phyloP scores from a whole-genome alignment of 352 stramenopile species.

The Phytophthora cajani region DNA sequence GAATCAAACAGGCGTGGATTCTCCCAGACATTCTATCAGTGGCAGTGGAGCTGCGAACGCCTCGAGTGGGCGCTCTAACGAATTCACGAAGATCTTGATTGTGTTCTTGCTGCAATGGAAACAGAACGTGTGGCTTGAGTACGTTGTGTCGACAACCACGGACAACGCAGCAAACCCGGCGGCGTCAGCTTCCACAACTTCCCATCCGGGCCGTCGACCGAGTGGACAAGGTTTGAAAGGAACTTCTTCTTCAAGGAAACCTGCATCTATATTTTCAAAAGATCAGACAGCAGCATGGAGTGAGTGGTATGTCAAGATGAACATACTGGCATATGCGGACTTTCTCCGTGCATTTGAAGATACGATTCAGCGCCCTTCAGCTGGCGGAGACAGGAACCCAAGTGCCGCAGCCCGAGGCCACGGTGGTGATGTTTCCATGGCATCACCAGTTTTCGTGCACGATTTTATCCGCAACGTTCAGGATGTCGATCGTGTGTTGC shows the following conservation, averaged over 20 bases:
- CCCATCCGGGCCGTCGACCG: slow-evolving; percentile 22
- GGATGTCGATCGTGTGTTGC: slow-evolving; percentile 83
- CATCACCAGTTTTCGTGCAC: slow-evolving; percentile 64
- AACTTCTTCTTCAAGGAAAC: slow-evolving; percentile 36
- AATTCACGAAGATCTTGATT: slow-evolving; percentile 75
- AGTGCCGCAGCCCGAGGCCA: slow-evolving; percentile 5
- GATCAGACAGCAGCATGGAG: slow-evolving; percentile 59
- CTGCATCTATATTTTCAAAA: slow-evolving; percentile 41
- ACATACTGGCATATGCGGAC: slow-evolving; percentile 80
- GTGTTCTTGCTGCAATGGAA: slow-evolving; percentile 91
- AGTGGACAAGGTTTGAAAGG: slow-evolving; percentile 37
- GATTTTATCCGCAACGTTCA: slow-evolving; percentile 88
- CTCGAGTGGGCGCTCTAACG: slow-evolving; percentile 14
- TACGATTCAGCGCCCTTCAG: slow-evolving; percentile 39
- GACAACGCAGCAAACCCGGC: slow-evolving; percentile 33
- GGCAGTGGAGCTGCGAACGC: slow-evolving; percentile 9
- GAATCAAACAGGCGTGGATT: slow-evolving; percentile 14
- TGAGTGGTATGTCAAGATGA: slow-evolving; percentile 90
- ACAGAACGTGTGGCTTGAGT: slow-evolving; percentile 90
- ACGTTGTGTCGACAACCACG: slow-evolving; percentile 79
- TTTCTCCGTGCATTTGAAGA: slow-evolving; percentile 88
- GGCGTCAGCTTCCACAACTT: slow-evolving; percentile 2
- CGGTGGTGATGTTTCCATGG: slow-evolving; percentile 21
- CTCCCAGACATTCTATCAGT: slow-evolving; percentile 8
- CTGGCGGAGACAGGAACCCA: slow-evolving; percentile 11